These are phyloP conservation scores for Cydonia oblonga DNA, from an alignment of 331 rosid species.

Conservation along the genomic window DNA sequence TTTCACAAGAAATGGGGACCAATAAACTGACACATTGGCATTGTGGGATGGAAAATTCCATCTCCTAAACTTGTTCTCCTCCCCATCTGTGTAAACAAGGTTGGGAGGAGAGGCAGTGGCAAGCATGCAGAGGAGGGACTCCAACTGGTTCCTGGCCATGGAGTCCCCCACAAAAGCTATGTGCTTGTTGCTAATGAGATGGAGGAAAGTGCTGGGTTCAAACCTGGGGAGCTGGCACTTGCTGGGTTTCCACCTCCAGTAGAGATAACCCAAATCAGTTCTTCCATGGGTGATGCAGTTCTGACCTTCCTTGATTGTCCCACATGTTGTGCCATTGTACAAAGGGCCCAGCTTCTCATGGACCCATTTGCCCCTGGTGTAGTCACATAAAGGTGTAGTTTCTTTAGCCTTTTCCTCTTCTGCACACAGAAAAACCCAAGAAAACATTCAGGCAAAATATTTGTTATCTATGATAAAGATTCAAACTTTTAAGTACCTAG, in stretches of 20 bases:
- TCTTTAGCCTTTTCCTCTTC: conserved; percentile 16
- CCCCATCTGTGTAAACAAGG: conserved; percentile 44
- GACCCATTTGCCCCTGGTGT: conserved; percentile 62
- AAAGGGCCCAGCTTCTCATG: conserved; percentile 48
- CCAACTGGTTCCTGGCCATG: conserved; percentile 87
- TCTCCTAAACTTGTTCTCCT: conserved; percentile 53
- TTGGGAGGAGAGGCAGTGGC: conserved; percentile 44
- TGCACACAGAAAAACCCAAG: conserved; percentile 15
- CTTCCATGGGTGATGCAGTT: conserved; percentile 73
- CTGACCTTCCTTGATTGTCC: conserved; percentile 65
- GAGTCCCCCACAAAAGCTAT: conserved; percentile 84
- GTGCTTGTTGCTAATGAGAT: conserved; percentile 42
- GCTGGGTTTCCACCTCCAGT: conserved; percentile 81
- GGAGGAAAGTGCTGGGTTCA: conserved; percentile 51
- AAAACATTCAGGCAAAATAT: not conserved
- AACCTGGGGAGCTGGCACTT: conserved; percentile 61
- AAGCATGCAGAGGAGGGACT: conserved; percentile 75
- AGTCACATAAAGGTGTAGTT: conserved; percentile 40
- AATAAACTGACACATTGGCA: conserved; percentile 46
- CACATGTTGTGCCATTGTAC: conserved; percentile 74
- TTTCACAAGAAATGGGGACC: conserved; percentile 87
- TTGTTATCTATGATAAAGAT: not conserved
- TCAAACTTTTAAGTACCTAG: not conserved
- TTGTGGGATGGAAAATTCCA: conserved; percentile 64
- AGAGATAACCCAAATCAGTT: conserved; percentile 50